phyloP scores from a whole-genome alignment of 2,329 filamentous ascomycete genomes.

The Penicillium sp. region DNA sequence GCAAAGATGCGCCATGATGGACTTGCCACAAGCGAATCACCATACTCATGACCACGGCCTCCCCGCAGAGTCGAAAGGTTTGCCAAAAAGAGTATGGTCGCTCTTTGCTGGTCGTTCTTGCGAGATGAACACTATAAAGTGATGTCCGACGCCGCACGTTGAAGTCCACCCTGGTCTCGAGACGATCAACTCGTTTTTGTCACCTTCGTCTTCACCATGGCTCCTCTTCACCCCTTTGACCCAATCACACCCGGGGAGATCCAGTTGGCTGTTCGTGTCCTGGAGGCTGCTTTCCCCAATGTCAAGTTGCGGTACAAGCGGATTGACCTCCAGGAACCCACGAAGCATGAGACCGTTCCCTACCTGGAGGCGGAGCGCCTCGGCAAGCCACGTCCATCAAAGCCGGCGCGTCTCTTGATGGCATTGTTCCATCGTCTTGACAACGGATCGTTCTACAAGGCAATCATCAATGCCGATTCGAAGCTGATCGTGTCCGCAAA shows the following conservation, averaged over 20 bases:
- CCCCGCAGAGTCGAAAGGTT: slow-evolving; percentile 13
- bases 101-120: background rate
- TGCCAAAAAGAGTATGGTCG: slow-evolving; percentile 9
- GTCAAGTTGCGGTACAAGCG: slow-evolving; percentile 52
- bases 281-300: slow-evolving; percentile 33
- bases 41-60: background rate
- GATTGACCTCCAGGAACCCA: slow-evolving; percentile 60
- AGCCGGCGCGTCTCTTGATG: slow-evolving; percentile 49
- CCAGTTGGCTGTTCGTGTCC: slow-evolving; percentile 34
- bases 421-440: slow-evolving; percentile 44
- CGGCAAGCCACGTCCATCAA: slow-evolving; percentile 44
- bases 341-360: slow-evolving; percentile 53
- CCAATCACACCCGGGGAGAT: slow-evolving; percentile 38
- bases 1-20: slow-evolving; percentile 14
- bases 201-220: slow-evolving; percentile 10
- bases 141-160: background rate
- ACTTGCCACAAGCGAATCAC: slow-evolving; percentile 10
- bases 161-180: too few species aligned
- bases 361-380: slow-evolving; percentile 59
- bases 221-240: slow-evolving; percentile 36
- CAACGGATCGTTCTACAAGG: slow-evolving; percentile 39
- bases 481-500: slow-evolving; percentile 33
- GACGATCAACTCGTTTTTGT: too few species aligned
- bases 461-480: slow-evolving; percentile 37
- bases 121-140: slow-evolving; percentile 6